Evolutionary conservation across 805 yeast species (phyloP), one percentile per base, ranked within the genome.

Genomic region (Kodamaea nitidulidarum): DNA sequence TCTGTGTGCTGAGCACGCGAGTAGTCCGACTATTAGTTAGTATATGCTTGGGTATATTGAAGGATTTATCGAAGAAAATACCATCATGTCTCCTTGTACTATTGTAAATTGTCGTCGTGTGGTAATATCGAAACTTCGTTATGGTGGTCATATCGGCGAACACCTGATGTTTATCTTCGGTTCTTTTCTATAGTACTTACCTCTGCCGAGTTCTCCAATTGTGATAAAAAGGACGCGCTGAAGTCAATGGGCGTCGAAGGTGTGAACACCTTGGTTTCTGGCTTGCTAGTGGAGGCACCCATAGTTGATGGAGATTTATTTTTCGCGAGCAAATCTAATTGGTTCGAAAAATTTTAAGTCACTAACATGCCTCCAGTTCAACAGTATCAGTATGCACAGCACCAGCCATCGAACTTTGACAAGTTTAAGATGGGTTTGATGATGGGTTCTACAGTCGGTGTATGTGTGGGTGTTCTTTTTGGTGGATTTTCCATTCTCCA

Each of bases 391-490:
- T 71, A 70, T 47, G 69, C 55, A 15, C 58, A 55, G 33, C 70
- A 65, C 24, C 81, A 80, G 51, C 95, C 95, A 41, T 84, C 96
- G 35, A 80, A 84, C 64, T 88, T 90, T 69, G 96, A 93, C 41
- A 93, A 93, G 70, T 86, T 93, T 78, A 93, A 93, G 69, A 93
- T 93, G 98, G 99, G 99, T 40, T 82, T 88, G 45, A 70, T 91
- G 70, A 93, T 93, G 97, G 99, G 99, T 47, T 68, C 80, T 42
- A 77, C 88, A 25, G 90, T 83, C 25, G 98, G 98, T 48, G 93
- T 88, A 7, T 93, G 95, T 55, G 88, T 91, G 28, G 98, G 98
- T 46, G 83, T 91, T 35, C 69, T 95, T 49, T 93, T 91, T 61
- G 98, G 98, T 37, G 95, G 96, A 16, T 80, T 86, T 56, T 83